Evolutionary conservation across 2,329 filamentous ascomycete genomes (phyloP).

Genomic region (Cladorrhinum sp.): DNA sequence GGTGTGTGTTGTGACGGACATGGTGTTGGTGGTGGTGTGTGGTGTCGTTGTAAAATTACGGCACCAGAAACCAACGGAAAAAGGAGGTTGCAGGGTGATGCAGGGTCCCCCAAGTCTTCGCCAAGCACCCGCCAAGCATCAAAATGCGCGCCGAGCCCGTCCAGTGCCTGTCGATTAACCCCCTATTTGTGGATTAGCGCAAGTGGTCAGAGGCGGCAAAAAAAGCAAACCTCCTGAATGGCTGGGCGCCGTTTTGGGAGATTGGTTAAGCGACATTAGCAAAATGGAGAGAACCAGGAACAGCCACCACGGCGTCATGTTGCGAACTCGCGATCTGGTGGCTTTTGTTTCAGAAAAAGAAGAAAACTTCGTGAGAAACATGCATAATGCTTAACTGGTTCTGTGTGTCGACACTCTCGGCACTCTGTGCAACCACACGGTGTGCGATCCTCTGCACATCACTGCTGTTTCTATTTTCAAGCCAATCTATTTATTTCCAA

Average conservation of each 20-base stretch:
- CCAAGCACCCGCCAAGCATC: background rate
- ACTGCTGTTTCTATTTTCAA: too few species aligned
- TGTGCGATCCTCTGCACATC: too few species aligned
- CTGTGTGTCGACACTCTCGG: too few species aligned
- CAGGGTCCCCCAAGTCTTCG: background rate
- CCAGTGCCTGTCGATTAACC: background rate
- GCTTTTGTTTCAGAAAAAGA: constrained; percentile 12
- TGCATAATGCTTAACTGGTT: background rate
- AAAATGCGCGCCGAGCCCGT: background rate
- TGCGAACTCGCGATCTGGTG: background rate
- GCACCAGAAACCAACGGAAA: constrained; percentile 5
- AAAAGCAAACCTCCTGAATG: constrained; percentile 21
- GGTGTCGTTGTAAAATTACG: background rate
- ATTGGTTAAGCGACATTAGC: constrained; percentile 37
- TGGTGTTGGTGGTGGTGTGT: background rate
- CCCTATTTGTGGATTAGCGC: constrained; percentile 15
- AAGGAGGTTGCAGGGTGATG: constrained; percentile 17
- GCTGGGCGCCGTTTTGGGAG: constrained; percentile 27
- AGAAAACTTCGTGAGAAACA: background rate
- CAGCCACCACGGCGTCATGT: constrained; percentile 16
- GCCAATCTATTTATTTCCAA: too few species aligned
- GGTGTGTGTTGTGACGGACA: background rate
- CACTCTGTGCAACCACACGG: background rate
- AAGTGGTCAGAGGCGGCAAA: constrained; percentile 23
- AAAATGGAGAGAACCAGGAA: constrained; percentile 17